Evolutionary conservation across 805 yeast genomes (phyloP).

Genomic region (Lachancea thermotolerans): DNA sequence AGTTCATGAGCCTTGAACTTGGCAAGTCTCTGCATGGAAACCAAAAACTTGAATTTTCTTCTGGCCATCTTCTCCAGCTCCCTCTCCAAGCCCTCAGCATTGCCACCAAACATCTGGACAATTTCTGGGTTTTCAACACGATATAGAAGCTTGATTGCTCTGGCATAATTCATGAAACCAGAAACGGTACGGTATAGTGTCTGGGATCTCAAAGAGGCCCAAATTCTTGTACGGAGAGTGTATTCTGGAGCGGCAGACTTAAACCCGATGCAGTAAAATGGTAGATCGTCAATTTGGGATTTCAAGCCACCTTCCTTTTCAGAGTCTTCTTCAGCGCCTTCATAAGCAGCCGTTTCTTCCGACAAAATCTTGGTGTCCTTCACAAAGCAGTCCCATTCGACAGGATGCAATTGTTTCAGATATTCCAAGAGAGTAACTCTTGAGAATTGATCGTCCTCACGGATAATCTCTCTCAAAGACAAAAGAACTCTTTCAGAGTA

Average conservation of each 20-base stretch:
- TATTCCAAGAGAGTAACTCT: conserved; percentile 91
- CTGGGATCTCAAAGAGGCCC: conserved; percentile 98
- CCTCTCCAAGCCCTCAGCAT: conserved; percentile 91
- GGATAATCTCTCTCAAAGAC: conserved; percentile 83
- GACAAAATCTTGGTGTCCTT: conserved; percentile 93
- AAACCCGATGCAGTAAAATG: conserved; percentile 94
- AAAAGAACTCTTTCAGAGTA: conserved; percentile 76
- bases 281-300: conserved; percentile 82
- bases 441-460: conserved; percentile 95
- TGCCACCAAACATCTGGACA: conserved; percentile 98
- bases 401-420: conserved; percentile 89
- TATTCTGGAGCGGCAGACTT: conserved; percentile 97
- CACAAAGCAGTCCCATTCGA: conserved; percentile 97
- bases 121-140: conserved; percentile 93
- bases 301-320: conserved; percentile 63
- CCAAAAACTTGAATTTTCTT: conserved; percentile 74
- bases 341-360: conserved; percentile 82
- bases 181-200: conserved; percentile 94
- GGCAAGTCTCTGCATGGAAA: conserved; percentile 80
- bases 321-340: conserved; percentile 36
- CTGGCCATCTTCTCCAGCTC: conserved; percentile 88
- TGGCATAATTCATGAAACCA: conserved; percentile 97
- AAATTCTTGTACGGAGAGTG: conserved; percentile 90
- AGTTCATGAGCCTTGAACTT: conserved; percentile 66
- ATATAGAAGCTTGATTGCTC: conserved; percentile 89